Conservation (phyloP, 164 flowering plant genomes). For the Amborella trichopoda region DNA sequence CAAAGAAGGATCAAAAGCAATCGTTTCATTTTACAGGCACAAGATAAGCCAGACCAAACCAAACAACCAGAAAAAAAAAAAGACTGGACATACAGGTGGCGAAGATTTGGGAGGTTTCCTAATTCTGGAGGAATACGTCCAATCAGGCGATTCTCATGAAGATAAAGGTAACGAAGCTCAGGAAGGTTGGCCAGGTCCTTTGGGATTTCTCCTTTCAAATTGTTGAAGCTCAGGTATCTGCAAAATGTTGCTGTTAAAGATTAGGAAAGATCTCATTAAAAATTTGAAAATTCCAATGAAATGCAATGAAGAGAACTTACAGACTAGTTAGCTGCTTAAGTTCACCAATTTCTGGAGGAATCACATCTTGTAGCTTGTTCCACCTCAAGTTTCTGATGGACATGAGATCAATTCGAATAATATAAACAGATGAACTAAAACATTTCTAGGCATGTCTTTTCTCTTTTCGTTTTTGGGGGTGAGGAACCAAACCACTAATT, state of each 20-base stretch:
- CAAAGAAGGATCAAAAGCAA: not conserved
- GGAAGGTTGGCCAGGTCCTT: slow-evolving; percentile 91
- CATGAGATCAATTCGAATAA: too few species aligned
- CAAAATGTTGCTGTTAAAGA: not conserved
- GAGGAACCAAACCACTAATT: too few species aligned
- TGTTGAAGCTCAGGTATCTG: slow-evolving; percentile 94
- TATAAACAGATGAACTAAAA: too few species aligned
- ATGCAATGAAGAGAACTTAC: slow-evolving; percentile 35
- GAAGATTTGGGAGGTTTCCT: slow-evolving; percentile 68
- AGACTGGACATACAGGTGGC: slow-evolving; percentile 47
- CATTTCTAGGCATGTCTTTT: too few species aligned
- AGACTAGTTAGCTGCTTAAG: slow-evolving; percentile 79
- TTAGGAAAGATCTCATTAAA: not conserved
- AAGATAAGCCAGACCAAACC: not conserved
- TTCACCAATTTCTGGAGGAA: slow-evolving; percentile 97
- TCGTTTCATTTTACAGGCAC: not conserved
- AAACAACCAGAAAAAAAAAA: too few species aligned
- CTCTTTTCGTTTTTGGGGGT: too few species aligned
- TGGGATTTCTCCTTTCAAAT: slow-evolving; percentile 93
- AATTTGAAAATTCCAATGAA: not conserved
- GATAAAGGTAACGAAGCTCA: slow-evolving; percentile 79
- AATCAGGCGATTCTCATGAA: slow-evolving; percentile 75
- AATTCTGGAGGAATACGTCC: slow-evolving; percentile 89
- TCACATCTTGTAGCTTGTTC: slow-evolving; percentile 91
- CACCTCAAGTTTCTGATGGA: slow-evolving; percentile 77